Evolutionary conservation across 2,329 filamentous ascomycete species (phyloP).

Genomic region (Ceratocystis variospora): DNA sequence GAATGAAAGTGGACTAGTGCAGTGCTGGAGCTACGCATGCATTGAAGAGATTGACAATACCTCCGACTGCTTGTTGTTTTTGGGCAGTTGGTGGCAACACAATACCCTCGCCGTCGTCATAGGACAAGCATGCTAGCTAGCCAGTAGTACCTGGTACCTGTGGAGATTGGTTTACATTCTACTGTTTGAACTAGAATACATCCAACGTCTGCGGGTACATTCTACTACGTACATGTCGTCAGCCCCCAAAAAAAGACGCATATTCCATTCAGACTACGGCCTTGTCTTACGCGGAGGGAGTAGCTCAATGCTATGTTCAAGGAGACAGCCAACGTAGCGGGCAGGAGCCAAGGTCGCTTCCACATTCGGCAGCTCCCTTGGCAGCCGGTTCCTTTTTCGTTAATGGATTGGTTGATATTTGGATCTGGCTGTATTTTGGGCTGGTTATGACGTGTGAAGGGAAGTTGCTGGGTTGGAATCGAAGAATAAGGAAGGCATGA

Average conservation of each 20-base stretch:
- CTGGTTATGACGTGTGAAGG: not conserved
- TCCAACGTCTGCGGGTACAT: not conserved
- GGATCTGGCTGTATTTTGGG: too few relatives aligned
- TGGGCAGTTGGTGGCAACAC: not conserved
- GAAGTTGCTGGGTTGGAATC: conserved; percentile 6
- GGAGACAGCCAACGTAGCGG: not conserved
- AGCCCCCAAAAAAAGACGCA: not conserved
- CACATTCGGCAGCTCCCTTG: conserved; percentile 7
- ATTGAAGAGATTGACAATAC: not conserved
- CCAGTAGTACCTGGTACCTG: not conserved
- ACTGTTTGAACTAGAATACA: too few relatives aligned
- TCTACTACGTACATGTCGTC: not conserved
- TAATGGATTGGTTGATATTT: not conserved
- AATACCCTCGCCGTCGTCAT: not conserved
- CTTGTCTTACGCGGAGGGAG: not conserved
- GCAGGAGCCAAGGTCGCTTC: not conserved
- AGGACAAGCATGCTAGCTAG: not conserved
- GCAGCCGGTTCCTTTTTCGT: not conserved
- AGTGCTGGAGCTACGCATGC: not conserved
- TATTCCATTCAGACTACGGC: not conserved
- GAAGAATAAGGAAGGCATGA: not conserved
- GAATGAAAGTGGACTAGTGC: not conserved
- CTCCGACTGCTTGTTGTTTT: not conserved
- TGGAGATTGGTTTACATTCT: too few relatives aligned
- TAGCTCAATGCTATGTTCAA: not conserved